Conservation (phyloP, 2,329 filamentous ascomycete species). For the Colletotrichum cordylinicola region DNA sequence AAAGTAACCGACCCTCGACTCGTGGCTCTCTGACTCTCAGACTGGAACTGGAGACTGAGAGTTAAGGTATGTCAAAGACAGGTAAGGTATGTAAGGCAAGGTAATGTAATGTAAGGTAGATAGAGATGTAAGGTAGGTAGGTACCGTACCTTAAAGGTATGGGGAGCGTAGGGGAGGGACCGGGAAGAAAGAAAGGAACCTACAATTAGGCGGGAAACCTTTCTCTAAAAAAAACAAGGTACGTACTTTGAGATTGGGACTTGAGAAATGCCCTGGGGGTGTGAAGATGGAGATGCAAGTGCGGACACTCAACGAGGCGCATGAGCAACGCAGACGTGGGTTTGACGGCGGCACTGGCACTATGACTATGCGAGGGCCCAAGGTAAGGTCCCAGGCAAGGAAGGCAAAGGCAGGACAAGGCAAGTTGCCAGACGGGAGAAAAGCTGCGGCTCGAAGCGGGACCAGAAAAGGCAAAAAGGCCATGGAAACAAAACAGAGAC, state of each 20-base stretch:
- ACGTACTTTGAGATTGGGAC: neutral
- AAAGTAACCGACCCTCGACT: neutral
- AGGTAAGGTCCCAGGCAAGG: neutral
- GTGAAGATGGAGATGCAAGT: neutral
- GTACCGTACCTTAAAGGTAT: neutral
- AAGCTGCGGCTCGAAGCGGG: slow-evolving; percentile 7
- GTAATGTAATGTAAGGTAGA: neutral
- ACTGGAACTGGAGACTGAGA: neutral
- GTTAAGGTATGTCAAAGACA: neutral
- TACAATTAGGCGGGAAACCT: neutral
- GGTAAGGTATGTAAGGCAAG: neutral
- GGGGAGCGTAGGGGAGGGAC: neutral
- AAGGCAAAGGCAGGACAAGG: neutral
- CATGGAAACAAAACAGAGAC: neutral
- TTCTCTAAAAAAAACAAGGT: neutral
- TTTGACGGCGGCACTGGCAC: neutral
- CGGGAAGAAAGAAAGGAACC: neutral
- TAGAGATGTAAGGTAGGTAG: neutral
- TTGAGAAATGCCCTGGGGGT: neutral
- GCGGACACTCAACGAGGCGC: neutral
- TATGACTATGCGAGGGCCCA: neutral
- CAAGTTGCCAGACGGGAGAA: neutral
- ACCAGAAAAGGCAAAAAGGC: neutral
- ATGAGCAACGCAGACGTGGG: slow-evolving; percentile 2
- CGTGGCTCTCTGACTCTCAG: neutral